Percentiles rank a stretch among this genome's conserved stretches.
These are phyloP conservation scores for Selenicereus undatus DNA, from an alignment of 148 eudicot species.

Conservation along the genomic window DNA sequence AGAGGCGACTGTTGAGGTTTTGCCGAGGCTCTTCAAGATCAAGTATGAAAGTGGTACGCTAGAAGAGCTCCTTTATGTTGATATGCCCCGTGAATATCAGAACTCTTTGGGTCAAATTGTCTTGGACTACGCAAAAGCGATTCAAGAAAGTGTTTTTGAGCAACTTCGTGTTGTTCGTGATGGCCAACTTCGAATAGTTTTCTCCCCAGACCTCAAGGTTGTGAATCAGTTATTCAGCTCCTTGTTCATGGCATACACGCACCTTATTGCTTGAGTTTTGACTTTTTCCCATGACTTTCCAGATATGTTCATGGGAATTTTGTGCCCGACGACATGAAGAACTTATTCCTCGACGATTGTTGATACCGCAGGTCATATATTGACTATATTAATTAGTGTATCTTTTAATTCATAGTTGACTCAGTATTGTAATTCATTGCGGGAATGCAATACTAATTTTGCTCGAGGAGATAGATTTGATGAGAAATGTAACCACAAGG, in stretches of 20 bases:
- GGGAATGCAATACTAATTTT: neutral
- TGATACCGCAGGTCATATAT: slow-evolving; percentile 77
- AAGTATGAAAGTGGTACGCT: slow-evolving; percentile 93
- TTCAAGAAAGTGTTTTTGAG: slow-evolving; percentile 90
- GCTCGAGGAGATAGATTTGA: neutral
- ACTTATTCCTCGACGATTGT: slow-evolving; percentile 78
- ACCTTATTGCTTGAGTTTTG: slow-evolving; percentile 9
- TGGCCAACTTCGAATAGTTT: slow-evolving; percentile 90
- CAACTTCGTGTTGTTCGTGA: slow-evolving; percentile 97
- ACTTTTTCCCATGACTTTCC: slow-evolving; percentile 6
- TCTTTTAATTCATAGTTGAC: neutral
- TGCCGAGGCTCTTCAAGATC: slow-evolving; percentile 91
- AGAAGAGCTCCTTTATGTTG: slow-evolving; percentile 88
- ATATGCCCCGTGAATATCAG: slow-evolving; percentile 89
- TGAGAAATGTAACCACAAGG: neutral
- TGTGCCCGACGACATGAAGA: slow-evolving; percentile 97
- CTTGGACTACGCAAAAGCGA: slow-evolving; percentile 88
- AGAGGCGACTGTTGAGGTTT: slow-evolving; percentile 98
- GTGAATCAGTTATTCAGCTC: neutral
- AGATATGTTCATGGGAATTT: slow-evolving; percentile 99
- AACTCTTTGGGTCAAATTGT: slow-evolving; percentile 88
- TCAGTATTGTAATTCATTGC: neutral
- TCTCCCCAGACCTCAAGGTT: slow-evolving; percentile 91
- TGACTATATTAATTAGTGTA: neutral
- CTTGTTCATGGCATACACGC: slow-evolving; percentile 1